A percentile compares a stretch with the other conserved stretches of the same genome.
phyloP scores from a whole-genome alignment of 257 asterid genomes.

The Solanum paucissectum region DNA sequence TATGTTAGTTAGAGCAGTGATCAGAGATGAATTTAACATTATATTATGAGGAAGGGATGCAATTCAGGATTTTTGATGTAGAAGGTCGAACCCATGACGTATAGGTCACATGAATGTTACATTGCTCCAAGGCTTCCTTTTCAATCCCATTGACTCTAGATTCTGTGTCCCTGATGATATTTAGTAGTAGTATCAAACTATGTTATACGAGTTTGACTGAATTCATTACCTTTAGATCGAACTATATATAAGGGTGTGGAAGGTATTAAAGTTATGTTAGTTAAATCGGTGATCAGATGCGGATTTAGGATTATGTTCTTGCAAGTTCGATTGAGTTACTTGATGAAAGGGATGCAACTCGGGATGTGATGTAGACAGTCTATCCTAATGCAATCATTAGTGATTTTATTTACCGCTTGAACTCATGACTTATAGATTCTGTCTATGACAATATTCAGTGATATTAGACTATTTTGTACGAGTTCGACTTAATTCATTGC shows the following conservation, averaged over 20 bases:
- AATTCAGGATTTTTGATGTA: not conserved
- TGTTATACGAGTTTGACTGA: not conserved
- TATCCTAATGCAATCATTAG: not conserved
- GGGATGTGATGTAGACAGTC: not conserved
- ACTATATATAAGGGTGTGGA: not conserved
- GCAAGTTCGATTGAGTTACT: not conserved
- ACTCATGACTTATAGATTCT: not conserved
- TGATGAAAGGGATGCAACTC: not conserved
- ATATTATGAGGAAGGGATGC: not conserved
- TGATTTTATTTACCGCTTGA: not conserved
- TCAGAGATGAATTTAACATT: not conserved
- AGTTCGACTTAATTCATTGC: not conserved
- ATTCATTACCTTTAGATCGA: not conserved
- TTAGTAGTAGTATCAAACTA: not conserved
- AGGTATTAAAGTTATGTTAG: not conserved
- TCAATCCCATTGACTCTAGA: too few species aligned
- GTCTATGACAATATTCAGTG: not conserved
- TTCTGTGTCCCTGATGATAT: accelerated
- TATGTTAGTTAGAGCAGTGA: not conserved
- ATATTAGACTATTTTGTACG: not conserved
- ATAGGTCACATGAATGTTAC: not conserved
- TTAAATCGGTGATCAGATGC: not conserved
- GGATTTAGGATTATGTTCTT: not conserved
- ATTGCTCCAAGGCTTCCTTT: too few species aligned
- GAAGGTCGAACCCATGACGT: too few species aligned